Evolutionary conservation across 345 rosid genomes (phyloP), one percentile per base, ranked within the genome.

Genomic region (Ailanthus altissimus): DNA sequence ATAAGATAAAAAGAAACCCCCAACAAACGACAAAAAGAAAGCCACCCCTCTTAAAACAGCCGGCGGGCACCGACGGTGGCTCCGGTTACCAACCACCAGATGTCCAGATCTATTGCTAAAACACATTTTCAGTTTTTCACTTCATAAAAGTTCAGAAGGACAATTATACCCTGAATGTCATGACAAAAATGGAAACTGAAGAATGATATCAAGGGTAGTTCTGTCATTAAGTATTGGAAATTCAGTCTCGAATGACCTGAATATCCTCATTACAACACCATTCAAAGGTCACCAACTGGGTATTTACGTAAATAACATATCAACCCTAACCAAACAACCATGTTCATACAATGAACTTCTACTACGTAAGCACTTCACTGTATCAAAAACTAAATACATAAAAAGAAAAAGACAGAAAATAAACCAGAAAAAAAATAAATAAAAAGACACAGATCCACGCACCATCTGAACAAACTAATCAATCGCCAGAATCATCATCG

Each of bases 401-500:
- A 42, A 18, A 45, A 45, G 5, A 16, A 10, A 11, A 25, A 21
- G n/a, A n/a, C n/a, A 40, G 49, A 21, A 75, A 6, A 38, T n/a
- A 49, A 40, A 50, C 16, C 49, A 66, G 15, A 10, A n/a, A 13
- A 51, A 18, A 51, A 16, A 51, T 54, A n/a, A n/a, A n/a, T n/a
- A 51, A 15, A 43, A 8, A 26, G 20, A 47, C 28, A 42, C 77
- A 74, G 77, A 74, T 74, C 77, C 66, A 61, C 15, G 11, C 21
- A 21, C 36, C 57, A 20, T 32, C 36, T 32, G 6, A 63, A 36
- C 58, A 32, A 32, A 32, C 38, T 32, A 32, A 32, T 32, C 38
- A 88, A n/a, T 84, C 89, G 51, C 65, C 93, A 18, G 92, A 85
- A 67, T 82, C 96, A 72, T 88, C 96, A 26, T 49, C 89, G 20